These are phyloP conservation scores for Pseudohalonectria lignicola DNA, from an alignment of 2,329 filamentous ascomycete species.

Conservation along the genomic window DNA sequence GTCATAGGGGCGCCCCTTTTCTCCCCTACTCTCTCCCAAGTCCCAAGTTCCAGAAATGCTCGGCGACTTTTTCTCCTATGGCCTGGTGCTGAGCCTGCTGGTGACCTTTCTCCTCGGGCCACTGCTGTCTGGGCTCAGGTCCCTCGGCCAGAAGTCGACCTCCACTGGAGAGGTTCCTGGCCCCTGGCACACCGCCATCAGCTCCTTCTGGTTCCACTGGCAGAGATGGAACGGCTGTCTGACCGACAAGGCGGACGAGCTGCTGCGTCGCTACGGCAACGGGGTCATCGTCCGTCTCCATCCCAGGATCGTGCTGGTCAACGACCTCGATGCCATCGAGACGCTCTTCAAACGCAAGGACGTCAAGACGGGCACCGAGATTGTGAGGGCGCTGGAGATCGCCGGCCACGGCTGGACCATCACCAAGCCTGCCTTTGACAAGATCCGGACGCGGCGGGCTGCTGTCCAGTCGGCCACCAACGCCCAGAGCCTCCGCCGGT, in stretches of 20 bases:
- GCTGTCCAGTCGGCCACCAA: neutral
- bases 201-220: neutral
- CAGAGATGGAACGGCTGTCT: neutral
- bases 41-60: no score
- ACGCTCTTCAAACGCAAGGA: neutral
- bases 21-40: no score
- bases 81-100: no score
- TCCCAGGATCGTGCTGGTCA: neutral
- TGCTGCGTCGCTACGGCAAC: neutral
- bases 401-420: slow-evolving; percentile 1
- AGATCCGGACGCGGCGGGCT: neutral
- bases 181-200: neutral
- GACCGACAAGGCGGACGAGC: neutral
- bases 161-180: no score
- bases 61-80: no score
- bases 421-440: neutral
- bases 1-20: no score
- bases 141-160: no score
- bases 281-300: neutral
- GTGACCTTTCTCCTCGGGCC: no score
- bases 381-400: neutral
- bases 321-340: neutral
- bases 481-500: neutral
- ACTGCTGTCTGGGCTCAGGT: no score
- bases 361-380: neutral